Percentiles rank a stretch among this genome's conserved stretches.
phyloP scores from a whole-genome alignment of 2,329 filamentous ascomycete genomes.

The Rhynchosporium secalis region DNA sequence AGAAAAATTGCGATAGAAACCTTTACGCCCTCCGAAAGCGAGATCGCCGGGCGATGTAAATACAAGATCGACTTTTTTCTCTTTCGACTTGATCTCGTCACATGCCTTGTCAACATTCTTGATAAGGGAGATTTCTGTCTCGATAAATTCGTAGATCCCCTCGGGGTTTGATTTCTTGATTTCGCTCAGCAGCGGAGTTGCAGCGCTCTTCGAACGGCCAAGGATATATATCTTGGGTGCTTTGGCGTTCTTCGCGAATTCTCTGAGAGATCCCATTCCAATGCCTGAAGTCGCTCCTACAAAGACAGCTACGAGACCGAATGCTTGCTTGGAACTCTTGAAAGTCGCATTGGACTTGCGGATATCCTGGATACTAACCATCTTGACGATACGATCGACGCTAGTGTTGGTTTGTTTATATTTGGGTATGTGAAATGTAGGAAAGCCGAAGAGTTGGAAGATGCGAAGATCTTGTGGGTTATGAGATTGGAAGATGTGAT shows the following conservation, averaged over 20 bases:
- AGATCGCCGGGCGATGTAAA: conserved; percentile 47
- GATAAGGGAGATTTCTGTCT: conserved; percentile 51
- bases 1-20: conserved; percentile 26
- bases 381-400: conserved; percentile 21
- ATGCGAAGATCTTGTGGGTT: neutral
- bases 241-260: conserved; percentile 45
- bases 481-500: conserved; percentile 2
- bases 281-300: conserved; percentile 58
- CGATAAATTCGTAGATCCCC: conserved; percentile 50
- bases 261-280: conserved; percentile 49
- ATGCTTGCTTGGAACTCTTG: conserved; percentile 35
- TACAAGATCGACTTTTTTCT: conserved; percentile 49
- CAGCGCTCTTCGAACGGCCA: conserved; percentile 45
- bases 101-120: conserved; percentile 52
- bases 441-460: neutral
- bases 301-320: conserved; percentile 50
- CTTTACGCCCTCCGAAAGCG: conserved; percentile 34
- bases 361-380: conserved; percentile 40
- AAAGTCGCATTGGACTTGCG: conserved; percentile 44
- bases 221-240: conserved; percentile 53
- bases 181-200: conserved; percentile 43
- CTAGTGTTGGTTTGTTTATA: neutral
- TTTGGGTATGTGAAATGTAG: neutral
- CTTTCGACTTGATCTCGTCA: conserved; percentile 46
- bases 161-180: conserved; percentile 45